Evolutionary conservation across 2,329 filamentous ascomycete species (phyloP).

Genomic region (Atkinsonella texensis): DNA sequence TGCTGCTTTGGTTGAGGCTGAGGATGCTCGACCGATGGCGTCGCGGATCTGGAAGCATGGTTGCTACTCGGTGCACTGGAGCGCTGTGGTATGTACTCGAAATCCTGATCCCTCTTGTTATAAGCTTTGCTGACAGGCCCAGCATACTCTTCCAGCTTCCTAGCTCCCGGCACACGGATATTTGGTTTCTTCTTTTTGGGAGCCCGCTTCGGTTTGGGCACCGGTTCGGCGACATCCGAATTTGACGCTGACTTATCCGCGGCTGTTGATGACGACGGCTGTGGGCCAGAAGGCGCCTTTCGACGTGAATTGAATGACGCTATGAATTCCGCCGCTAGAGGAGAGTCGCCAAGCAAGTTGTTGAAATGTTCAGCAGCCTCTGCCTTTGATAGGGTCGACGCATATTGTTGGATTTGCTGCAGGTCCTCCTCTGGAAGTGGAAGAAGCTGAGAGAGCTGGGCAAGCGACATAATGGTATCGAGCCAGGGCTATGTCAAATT

Average conservation of each 20-base stretch:
- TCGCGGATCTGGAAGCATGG: slow-evolving; percentile 25
- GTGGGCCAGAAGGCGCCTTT: slow-evolving; percentile 22
- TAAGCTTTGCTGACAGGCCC: slow-evolving; percentile 60
- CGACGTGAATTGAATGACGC: slow-evolving; percentile 66
- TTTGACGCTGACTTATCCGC: neutral
- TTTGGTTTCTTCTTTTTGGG: slow-evolving; percentile 45
- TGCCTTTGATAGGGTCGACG: slow-evolving; percentile 60
- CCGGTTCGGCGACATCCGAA: slow-evolving; percentile 24
- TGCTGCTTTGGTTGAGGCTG: slow-evolving; percentile 40
- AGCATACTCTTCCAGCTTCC: slow-evolving; percentile 47
- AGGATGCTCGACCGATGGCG: slow-evolving; percentile 18
- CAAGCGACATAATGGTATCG: slow-evolving; percentile 34
- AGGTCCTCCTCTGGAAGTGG: slow-evolving; percentile 78
- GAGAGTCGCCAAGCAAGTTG: slow-evolving; percentile 77
- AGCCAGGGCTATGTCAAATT: neutral
- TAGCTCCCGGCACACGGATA: slow-evolving; percentile 51
- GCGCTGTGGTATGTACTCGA: slow-evolving; percentile 57
- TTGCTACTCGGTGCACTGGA: slow-evolving; percentile 27
- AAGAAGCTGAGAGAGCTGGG: slow-evolving; percentile 67
- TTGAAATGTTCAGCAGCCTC: slow-evolving; percentile 76
- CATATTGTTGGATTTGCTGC: slow-evolving; percentile 74
- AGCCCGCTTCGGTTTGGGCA: slow-evolving; percentile 36
- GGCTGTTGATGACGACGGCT: slow-evolving; percentile 7
- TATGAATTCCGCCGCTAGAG: slow-evolving; percentile 64
- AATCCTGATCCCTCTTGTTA: slow-evolving; percentile 56